Evolutionary conservation across 192 early-diverging fungal genomes (phyloP), one percentile per base, ranked within the genome.

Genomic region (Coemansia sp.): DNA sequence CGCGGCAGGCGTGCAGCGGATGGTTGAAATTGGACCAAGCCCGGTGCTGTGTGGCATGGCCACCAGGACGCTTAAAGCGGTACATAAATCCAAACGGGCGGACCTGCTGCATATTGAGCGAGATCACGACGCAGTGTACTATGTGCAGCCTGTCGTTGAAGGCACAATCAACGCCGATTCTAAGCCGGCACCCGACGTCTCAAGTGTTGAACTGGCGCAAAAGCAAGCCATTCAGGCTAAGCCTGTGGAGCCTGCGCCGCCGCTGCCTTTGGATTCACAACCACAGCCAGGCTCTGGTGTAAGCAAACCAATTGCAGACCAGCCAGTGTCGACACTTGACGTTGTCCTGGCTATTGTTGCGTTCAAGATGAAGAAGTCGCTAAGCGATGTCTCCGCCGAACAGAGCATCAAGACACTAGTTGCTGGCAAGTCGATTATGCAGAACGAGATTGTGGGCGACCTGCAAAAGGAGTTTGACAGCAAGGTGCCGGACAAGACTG

Each of bases 391-490:
- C 33, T 85, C 91, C 19, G 65, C 84, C 18, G 60, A 75, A 51
- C 94, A 92, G 74, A 84, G 85, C 44, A 75, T 81, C 31, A 81
- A 98, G 82, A 87, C 90, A 38, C 85, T 95, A 33, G 89, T 93
- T 44, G 90, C 87, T 25, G 95, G 95, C 61, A 98, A 98, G 71
- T 93, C 90, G 5, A 97, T 92, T 45, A 82, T 97, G 23, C 94
- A 97, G 67, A 98, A 98, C 81, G 95, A 98, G 61, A 91, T 98
- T 38, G 79, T 98, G 48, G 95, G 94, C 74, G 94, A 96, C 69
- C 73, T 98, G 42, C 91, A 89, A 56, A 94, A 92, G 60, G 95
- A 98, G 71, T 95, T 98, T 82, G 87, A 86, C 61, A 84, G 77
- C 50, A 85, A 81, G 55, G 83, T 92, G 48, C 90, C 93, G 24